Conservation (phyloP, 1,139 yeast species). For the Suhomyces taliae region DNA sequence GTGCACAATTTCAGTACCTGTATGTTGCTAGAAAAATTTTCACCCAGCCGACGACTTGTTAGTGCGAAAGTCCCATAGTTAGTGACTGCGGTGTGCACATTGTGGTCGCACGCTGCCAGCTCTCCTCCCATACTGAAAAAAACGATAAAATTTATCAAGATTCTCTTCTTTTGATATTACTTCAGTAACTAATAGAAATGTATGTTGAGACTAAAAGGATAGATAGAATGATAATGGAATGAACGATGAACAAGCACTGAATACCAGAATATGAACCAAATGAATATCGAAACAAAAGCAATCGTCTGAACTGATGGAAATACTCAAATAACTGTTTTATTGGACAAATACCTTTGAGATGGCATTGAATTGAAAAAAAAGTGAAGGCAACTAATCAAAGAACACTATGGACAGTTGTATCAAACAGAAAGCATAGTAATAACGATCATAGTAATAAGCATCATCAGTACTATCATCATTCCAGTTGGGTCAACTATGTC, state of each 20-base stretch:
- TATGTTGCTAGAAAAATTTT: constrained; percentile 5
- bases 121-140: constrained; percentile 9
- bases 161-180: constrained; percentile 12
- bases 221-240: background rate
- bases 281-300: no score
- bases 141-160: constrained; percentile 6
- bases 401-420: no score
- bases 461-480: no score
- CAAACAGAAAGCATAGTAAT: no score
- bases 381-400: no score
- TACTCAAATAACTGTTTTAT: no score
- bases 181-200: constrained; percentile 18
- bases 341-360: no score
- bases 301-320: no score
- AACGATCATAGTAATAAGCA: no score
- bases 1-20: constrained; percentile 1
- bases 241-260: background rate
- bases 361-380: no score
- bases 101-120: constrained; percentile 1
- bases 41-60: constrained; percentile 1
- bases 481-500: no score
- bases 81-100: constrained; percentile 7
- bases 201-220: constrained; percentile 13
- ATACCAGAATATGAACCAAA: no score
- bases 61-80: background rate